Percentiles rank a stretch among this genome's conserved stretches.
Conservation (phyloP, 2,329 filamentous ascomycete species). For the Trichoderma lentiforme region DNA sequence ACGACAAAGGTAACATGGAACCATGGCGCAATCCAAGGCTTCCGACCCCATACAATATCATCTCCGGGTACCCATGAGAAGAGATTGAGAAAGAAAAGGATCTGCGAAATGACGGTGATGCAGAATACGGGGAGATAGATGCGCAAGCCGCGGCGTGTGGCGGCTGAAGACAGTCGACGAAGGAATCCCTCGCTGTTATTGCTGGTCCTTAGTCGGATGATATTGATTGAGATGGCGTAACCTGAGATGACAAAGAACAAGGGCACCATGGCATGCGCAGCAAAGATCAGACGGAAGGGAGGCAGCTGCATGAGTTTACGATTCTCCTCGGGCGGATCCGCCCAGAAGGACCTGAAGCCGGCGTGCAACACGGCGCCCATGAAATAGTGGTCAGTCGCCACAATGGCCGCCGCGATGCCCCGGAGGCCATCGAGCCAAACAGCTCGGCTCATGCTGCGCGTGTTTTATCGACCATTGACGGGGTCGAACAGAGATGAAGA, state of each 20-base stretch:
- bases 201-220: not conserved
- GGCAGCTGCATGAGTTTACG: slow-evolving; percentile 2
- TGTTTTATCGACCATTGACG: not conserved
- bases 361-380: slow-evolving; percentile 9
- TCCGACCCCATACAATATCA: slow-evolving; percentile 5
- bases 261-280: slow-evolving; percentile 12
- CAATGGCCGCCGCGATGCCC: slow-evolving; percentile 13
- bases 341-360: slow-evolving; percentile 15
- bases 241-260: slow-evolving; percentile 13
- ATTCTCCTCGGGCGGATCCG: slow-evolving; percentile 10
- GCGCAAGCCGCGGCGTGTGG: slow-evolving; percentile 10
- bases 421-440: slow-evolving; percentile 11
- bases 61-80: not conserved
- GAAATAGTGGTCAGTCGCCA: slow-evolving; percentile 14
- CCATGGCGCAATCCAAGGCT: slow-evolving; percentile 1
- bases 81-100: slow-evolving; percentile 12
- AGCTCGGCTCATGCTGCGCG: slow-evolving; percentile 6
- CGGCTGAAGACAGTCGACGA: slow-evolving; percentile 1
- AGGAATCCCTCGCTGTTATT: slow-evolving; percentile 1
- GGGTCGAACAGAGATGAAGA: not conserved
- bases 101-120: slow-evolving; percentile 5
- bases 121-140: slow-evolving; percentile 3
- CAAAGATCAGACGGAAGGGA: not conserved
- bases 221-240: slow-evolving; percentile 8
- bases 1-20: slow-evolving; percentile 7